Percentiles rank a stretch among this genome's conserved stretches.
phyloP scores from a whole-genome alignment of 2,329 filamentous ascomycete genomes.

The Colletotrichum cordylinicola region DNA sequence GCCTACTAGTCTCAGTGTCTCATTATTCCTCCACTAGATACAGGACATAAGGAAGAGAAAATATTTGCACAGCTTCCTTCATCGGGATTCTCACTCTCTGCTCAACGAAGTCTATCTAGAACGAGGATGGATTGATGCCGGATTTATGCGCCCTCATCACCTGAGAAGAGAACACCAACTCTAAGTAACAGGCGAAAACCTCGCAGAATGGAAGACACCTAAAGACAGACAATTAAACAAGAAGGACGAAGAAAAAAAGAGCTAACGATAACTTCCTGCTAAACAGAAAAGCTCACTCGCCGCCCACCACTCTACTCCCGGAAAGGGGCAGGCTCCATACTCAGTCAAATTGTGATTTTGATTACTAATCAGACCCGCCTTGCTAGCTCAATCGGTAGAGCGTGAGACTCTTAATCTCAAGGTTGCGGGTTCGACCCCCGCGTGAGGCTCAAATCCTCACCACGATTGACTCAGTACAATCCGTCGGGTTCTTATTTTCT shows the following conservation, averaged over 20 bases:
- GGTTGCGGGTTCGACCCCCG: constrained; percentile 28
- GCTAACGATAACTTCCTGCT: neutral
- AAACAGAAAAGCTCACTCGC: neutral
- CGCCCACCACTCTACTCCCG: neutral
- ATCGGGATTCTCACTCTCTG: no score
- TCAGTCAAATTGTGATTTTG: neutral
- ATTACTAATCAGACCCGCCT: neutral
- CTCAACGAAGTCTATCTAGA: neutral
- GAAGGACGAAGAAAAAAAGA: neutral
- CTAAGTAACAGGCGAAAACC: neutral
- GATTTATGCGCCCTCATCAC: neutral
- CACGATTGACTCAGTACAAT: neutral
- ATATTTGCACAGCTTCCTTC: no score
- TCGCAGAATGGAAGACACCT: neutral
- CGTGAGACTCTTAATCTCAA: constrained; percentile 68
- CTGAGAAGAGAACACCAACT: neutral
- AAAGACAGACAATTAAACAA: neutral
- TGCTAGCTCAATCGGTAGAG: constrained; percentile 75
- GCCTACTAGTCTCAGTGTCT: no score
- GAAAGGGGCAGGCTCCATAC: no score
- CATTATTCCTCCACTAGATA: no score
- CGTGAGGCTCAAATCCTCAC: constrained; percentile 27
- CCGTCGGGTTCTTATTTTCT: neutral
- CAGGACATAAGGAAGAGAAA: neutral
- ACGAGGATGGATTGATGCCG: neutral